These are phyloP conservation scores for Linnemannia schmuckeri DNA, from an alignment of 192 early-diverging fungal genomes.

Conservation along the genomic window DNA sequence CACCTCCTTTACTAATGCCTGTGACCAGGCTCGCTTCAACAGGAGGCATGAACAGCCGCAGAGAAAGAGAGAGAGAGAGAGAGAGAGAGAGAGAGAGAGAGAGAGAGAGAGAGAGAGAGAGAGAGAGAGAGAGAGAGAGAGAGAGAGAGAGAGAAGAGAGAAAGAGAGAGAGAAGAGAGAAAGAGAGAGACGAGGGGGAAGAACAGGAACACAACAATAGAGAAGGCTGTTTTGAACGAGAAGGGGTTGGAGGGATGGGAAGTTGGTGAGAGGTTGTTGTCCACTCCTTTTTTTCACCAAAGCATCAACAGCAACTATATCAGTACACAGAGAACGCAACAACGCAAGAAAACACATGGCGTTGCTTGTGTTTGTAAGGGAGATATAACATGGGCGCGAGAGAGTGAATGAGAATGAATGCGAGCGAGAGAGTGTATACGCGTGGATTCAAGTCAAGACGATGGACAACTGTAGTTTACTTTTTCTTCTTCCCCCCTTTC, in stretches of 20 bases:
- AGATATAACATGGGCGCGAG: neutral
- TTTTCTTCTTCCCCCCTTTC: conserved; percentile 6
- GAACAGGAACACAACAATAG: neutral
- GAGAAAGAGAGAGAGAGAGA: neutral
- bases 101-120: neutral
- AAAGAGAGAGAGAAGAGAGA: neutral
- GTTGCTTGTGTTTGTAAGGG: neutral
- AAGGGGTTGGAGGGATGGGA: neutral
- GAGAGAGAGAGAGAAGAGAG: neutral
- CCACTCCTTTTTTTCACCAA: neutral
- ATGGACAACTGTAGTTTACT: neutral
- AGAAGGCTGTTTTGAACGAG: conserved; percentile 2
- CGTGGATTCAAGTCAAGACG: neutral
- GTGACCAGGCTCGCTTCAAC: neutral
- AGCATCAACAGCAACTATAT: neutral
- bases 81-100: neutral
- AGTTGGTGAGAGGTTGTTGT: neutral
- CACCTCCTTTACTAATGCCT: neutral
- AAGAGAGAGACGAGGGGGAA: neutral
- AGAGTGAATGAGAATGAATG: neutral
- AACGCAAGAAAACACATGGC: neutral
- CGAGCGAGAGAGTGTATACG: neutral
- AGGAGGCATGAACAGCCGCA: neutral
- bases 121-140: neutral
- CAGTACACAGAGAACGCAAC: too few species aligned